Percentiles rank a stretch among this genome's conserved stretches.
Conservation (phyloP, 345 rosid genomes). For the Citrus cavaleriei region DNA sequence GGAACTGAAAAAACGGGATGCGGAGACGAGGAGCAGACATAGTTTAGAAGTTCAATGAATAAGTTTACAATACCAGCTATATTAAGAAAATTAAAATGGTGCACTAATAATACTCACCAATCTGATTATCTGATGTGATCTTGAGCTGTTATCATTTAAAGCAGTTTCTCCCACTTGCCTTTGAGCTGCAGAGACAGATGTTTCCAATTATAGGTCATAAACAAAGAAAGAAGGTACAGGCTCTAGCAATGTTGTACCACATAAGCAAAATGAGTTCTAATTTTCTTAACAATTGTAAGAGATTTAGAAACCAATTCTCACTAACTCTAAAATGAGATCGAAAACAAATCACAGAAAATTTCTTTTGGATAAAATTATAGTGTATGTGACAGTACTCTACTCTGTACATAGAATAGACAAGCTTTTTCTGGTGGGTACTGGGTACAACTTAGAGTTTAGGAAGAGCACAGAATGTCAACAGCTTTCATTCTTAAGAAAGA, state of each 20-base stretch:
- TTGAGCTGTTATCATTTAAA: conserved; percentile 88
- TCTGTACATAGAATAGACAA: neutral
- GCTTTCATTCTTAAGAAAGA: neutral
- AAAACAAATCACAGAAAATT: neutral
- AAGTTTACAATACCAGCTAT: neutral
- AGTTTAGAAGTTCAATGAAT: neutral
- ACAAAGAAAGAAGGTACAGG: neutral
- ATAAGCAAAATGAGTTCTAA: neutral
- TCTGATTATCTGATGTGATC: conserved; percentile 96
- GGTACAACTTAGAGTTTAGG: neutral
- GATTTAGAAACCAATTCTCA: neutral
- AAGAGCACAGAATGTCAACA: neutral
- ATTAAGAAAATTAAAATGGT: neutral
- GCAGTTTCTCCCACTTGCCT: conserved; percentile 96
- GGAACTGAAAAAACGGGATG: neutral
- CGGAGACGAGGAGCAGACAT: neutral
- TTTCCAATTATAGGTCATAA: neutral
- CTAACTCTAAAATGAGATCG: no score
- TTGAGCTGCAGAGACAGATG: conserved; percentile 57
- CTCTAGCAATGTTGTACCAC: neutral
- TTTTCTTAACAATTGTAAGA: neutral
- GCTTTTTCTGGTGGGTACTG: neutral
- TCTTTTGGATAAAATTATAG: neutral
- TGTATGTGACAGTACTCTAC: neutral
- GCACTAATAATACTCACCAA: conserved; percentile 48